phyloP scores from a whole-genome alignment of 352 stramenopile species.

The Aphanomyces euteiches region DNA sequence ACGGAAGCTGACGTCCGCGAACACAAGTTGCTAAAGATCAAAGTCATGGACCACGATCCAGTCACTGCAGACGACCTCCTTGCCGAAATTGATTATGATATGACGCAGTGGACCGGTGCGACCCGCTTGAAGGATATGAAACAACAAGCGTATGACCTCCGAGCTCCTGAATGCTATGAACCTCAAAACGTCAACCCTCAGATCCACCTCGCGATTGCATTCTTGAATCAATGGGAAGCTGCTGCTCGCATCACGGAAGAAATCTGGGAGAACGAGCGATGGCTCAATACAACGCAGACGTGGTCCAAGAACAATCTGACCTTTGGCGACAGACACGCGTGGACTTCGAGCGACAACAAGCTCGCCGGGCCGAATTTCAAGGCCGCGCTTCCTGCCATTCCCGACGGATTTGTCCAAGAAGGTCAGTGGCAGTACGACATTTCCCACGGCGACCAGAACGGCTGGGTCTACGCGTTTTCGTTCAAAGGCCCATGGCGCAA shows the following conservation, averaged over 20 bases:
- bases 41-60: conserved; percentile 28
- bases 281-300: conserved; percentile 20
- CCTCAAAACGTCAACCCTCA: conserved; percentile 5
- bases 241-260: conserved; percentile 24
- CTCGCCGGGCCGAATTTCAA: conserved; percentile 15
- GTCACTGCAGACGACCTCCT: conserved; percentile 23
- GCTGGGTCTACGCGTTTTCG: conserved; percentile 64
- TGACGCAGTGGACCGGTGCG: conserved; percentile 25
- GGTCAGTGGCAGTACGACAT: conserved; percentile 49
- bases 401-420: conserved; percentile 7
- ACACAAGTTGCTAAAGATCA: conserved; percentile 24
- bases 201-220: conserved; percentile 18
- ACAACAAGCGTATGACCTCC: conserved; percentile 20
- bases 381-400: conserved; percentile 15
- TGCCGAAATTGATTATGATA: conserved; percentile 24
- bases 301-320: conserved; percentile 30
- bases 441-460: conserved; percentile 46
- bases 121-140: conserved; percentile 9
- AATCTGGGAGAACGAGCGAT: conserved; percentile 28
- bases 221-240: conserved; percentile 22
- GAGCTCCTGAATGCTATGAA: background rate
- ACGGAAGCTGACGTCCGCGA: conserved; percentile 8
- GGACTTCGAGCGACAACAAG: conserved; percentile 19
- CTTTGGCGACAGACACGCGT: conserved; percentile 21
- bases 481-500: conserved; percentile 57